Evolutionary conservation across 768 basidiomycete species (phyloP), one percentile per base, ranked within the genome.

Genomic region (Guyanaporus albipodus): DNA sequence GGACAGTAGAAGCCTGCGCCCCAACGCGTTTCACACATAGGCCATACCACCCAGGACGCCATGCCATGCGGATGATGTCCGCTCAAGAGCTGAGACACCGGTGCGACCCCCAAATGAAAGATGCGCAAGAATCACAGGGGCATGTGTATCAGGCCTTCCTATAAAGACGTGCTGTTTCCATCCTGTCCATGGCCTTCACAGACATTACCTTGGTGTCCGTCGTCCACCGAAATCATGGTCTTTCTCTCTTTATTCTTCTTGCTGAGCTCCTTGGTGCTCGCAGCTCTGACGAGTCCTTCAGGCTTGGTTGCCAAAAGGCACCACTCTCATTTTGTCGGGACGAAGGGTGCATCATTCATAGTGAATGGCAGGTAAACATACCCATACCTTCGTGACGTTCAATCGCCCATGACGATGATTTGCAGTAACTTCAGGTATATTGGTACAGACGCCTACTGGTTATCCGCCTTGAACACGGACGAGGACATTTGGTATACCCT

Each of bases 391-490:
- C 36, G 39, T 18, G 4, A 2, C 38, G 15, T 21, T 21, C 38
- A 33, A 38, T 42, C 9, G 12, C 51, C 62, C 68, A 48, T 48
- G 57, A 2, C 63, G 66, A 39, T 54, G 66, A 47, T 37, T 35
- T 42, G 18, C 53, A 75, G 74, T 39, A 41, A 65, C 12, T 69
- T 78, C 46, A 52, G 55, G 32, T 78, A 71, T 46, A 59, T 74
- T 10, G 78, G 82, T 14, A 83, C 85, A 1, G 82, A 82, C 48
- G 80, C 76, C 2, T 85, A 85, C 64, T 87, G 85, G 85, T 57
- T 87, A 27, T 64, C 74, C 24, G 63, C 69, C 33, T 59, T 87
- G 27, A 82, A 83, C 57, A 60, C 69, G 22, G 61, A 75, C 38
- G 59, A 69, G 35, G 85, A 87, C 55, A 79, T 87, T 36, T 70